Percentiles rank a stretch among this genome's conserved stretches.
phyloP scores from a whole-genome alignment of 106 monocot species.

The Platanthera guangdongensis region DNA sequence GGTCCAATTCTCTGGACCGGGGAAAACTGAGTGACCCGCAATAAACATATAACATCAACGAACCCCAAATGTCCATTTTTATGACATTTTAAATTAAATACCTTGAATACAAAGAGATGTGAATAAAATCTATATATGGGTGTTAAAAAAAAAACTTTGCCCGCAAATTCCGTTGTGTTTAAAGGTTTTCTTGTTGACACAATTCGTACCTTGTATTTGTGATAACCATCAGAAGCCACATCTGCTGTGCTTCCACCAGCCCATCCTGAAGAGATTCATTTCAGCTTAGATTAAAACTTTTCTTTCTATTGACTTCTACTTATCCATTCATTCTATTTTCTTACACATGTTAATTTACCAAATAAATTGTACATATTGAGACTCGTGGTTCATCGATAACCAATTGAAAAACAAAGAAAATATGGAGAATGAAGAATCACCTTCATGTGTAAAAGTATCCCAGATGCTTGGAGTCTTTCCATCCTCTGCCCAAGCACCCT shows the following conservation, averaged over 20 bases:
- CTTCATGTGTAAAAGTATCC: slow-evolving; percentile 5
- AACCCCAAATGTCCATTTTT: neutral
- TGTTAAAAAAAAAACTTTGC: neutral
- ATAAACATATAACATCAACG: neutral
- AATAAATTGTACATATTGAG: neutral
- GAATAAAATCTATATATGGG: neutral
- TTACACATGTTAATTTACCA: neutral
- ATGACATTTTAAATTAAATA: neutral
- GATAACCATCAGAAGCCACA: slow-evolving; percentile 30
- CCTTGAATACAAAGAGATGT: neutral
- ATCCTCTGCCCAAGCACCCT: slow-evolving; percentile 9
- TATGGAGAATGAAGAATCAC: neutral
- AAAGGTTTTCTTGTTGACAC: neutral
- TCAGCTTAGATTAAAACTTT: neutral
- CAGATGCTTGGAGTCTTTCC: slow-evolving; percentile 7
- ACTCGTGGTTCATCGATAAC: too few relatives aligned
- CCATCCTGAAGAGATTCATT: slow-evolving; percentile 9
- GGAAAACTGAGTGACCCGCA: too few relatives aligned
- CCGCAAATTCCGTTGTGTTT: neutral
- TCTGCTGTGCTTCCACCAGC: slow-evolving; percentile 18
- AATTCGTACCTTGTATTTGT: slow-evolving; percentile 36
- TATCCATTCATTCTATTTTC: neutral
- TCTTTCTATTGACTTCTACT: neutral
- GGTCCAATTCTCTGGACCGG: too few relatives aligned
- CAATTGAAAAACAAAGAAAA: too few relatives aligned